These are phyloP conservation scores for Zopfochytrium polystomum DNA, from an alignment of 371 early-diverging fungal species.

Conservation along the genomic window DNA sequence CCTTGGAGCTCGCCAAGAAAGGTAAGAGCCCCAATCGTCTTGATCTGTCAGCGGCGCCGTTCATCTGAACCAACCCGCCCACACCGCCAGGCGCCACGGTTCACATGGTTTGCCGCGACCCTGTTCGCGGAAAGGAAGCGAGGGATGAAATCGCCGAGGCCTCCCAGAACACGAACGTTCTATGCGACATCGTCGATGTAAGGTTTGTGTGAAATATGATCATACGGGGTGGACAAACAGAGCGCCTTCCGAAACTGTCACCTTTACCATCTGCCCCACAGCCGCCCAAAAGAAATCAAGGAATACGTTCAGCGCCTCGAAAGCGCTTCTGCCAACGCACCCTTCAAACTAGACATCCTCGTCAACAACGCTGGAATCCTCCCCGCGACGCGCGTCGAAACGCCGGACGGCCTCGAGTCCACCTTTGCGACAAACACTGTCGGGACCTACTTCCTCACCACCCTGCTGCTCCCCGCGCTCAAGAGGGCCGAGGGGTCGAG, in stretches of 20 bases:
- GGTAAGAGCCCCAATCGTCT: no score
- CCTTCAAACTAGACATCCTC: conserved; percentile 19
- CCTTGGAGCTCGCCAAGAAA: conserved; percentile 17
- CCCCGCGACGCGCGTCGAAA: conserved; percentile 1
- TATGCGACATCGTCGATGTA: conserved; percentile 17
- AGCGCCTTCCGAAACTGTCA: no score
- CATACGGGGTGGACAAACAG: no score
- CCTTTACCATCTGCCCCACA: no score
- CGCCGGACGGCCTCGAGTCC: conserved; percentile 23
- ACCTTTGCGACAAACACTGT: conserved; percentile 23
- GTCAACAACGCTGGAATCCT: conserved; percentile 33
- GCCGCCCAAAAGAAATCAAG: no score
- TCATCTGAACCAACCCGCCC: no score
- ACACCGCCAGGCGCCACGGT: no score
- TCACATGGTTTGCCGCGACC: no score
- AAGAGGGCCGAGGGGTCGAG: background rate
- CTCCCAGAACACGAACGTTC: background rate
- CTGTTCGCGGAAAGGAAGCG: conserved; percentile 15
- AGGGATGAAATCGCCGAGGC: conserved; percentile 5
- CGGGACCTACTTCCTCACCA: conserved; percentile 23
- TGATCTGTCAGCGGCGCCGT: no score
- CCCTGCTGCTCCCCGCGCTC: conserved; percentile 15
- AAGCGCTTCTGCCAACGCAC: no score
- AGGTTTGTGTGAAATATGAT: no score
- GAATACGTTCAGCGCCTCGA: no score